Evolutionary conservation across 176 grass and related monocot species (phyloP).

Genomic region (Eleusine indica): DNA sequence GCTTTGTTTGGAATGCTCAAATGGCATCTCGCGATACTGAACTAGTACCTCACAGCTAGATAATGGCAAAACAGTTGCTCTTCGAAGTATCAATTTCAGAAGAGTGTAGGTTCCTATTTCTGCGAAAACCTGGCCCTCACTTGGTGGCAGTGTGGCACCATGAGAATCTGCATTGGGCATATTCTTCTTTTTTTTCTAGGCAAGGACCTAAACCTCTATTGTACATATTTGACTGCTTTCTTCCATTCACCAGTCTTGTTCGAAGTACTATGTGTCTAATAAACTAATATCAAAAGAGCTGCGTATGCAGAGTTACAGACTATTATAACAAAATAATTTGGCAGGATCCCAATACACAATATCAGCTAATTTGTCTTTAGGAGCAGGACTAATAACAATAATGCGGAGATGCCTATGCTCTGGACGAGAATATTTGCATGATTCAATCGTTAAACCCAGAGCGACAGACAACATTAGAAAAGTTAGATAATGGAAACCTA

Average conservation of each 20-base stretch:
- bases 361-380: conserved; percentile 11
- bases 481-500: neutral
- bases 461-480: neutral
- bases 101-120: conserved; percentile 12
- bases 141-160: neutral
- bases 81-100: neutral
- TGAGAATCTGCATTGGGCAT: neutral
- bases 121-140: neutral
- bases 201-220: neutral
- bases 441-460: conserved; percentile 14
- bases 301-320: neutral
- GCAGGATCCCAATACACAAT: neutral
- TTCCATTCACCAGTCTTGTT: neutral
- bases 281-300: conserved; percentile 2
- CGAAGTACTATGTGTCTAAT: neutral
- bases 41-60: neutral
- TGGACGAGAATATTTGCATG: neutral
- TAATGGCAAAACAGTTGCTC: neutral
- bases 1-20: too few relatives aligned
- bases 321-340: conserved; percentile 15
- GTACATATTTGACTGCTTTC: neutral
- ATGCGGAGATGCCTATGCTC: conserved; percentile 6
- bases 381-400: neutral
- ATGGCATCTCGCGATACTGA: neutral
- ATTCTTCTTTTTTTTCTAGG: neutral